A percentile compares a stretch with the other conserved stretches of the same genome.
Conservation (phyloP, 2,329 filamentous ascomycete genomes). For the Colletotrichum lini region DNA sequence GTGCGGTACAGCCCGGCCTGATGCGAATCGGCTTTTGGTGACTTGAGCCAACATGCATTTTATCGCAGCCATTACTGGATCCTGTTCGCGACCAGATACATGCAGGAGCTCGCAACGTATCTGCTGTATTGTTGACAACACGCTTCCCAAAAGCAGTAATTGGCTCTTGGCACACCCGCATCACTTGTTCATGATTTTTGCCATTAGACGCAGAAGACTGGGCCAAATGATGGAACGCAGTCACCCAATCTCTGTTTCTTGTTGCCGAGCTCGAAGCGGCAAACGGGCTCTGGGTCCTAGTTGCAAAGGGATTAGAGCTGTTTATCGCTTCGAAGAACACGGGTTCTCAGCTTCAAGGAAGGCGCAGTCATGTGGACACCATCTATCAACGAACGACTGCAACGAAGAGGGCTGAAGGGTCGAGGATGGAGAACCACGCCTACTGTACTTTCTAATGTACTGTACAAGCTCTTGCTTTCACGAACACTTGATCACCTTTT, state of each 20-base stretch:
- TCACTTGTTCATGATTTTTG: neutral
- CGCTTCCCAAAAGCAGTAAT: neutral
- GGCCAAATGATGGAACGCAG: neutral
- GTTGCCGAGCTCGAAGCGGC: constrained; percentile 11
- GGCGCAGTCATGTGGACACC: neutral
- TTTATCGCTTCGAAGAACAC: neutral
- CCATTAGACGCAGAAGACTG: neutral
- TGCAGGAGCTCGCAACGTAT: neutral
- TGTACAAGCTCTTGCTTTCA: too few relatives aligned
- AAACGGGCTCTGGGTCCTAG: constrained; percentile 1
- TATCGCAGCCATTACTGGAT: neutral
- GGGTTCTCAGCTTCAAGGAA: constrained; percentile 1
- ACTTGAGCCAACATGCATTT: neutral
- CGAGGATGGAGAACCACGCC: too few relatives aligned
- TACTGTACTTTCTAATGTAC: too few relatives aligned
- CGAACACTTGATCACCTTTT: too few relatives aligned
- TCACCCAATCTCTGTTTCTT: neutral
- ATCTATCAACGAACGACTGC: constrained; percentile 1
- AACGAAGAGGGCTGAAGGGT: too few relatives aligned
- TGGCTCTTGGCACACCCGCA: constrained; percentile 1
- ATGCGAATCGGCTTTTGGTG: neutral
- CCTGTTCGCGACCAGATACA: neutral
- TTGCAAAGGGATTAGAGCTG: neutral
- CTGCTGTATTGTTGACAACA: constrained; percentile 5
- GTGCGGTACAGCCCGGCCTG: neutral